Evolutionary conservation across 768 basidiomycete genomes (phyloP), one percentile per base, ranked within the genome.

Genomic region (Russula foetens): DNA sequence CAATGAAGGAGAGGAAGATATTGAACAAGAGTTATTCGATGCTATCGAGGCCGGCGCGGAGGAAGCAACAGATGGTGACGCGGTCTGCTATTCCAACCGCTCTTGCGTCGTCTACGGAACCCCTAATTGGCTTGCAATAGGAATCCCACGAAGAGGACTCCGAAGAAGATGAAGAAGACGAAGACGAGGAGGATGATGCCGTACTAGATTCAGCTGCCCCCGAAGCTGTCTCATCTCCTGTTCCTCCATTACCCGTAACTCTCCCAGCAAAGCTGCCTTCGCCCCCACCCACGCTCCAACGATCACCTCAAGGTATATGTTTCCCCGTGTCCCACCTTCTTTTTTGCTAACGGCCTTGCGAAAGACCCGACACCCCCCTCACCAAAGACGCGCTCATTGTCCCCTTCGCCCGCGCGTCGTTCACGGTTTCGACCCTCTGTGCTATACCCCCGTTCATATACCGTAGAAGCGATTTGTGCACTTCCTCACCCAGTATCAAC

Each of bases 401-500:
- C 63, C 33, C 85, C 80, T 8, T 81, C 84, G 14, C 76, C 76
- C 47, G 64, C 77, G 28, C 84, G 86, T 31, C 82, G 77, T 67
- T 75, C 74, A 35, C 69, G 69, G 9, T 64, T 87, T 67, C 73
- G 63, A 59, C 70, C 67, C 60, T 67, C 46, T 66, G 69, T 67
- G 60, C 66, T 41, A 14, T 67, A 69, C 17, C 83, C 82, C n/a
- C 79, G 84, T 31, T 80, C 90, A 0, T 92, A 86, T 70, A 86
- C 87, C 7, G 86, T 97, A 6, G 94, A 96, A 73, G 93, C 94
- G 19, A 84, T 96, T 62, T 92, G 89, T 63, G 92, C 92, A 21
- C 83, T 98, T 58, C 91, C 95, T 1, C 90, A 95, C 64, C 92
- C 92, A 4, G 84, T 83, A 4, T 85, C 92, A 4, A 92, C 90